Conservation (phyloP, 2,329 filamentous ascomycete genomes). For the Lizonia empirigonia region DNA sequence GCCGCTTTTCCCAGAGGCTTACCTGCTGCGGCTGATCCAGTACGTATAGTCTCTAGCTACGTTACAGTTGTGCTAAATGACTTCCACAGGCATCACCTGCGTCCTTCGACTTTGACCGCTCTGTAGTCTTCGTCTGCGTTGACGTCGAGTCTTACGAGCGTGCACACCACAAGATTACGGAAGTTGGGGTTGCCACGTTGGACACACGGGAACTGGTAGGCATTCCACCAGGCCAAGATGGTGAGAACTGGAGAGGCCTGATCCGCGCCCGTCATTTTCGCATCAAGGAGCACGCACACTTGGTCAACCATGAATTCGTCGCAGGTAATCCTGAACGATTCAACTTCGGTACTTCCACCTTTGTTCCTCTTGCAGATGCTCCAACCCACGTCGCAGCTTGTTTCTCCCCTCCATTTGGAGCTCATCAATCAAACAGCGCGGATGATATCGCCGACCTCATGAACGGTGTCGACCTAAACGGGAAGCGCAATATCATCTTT, state of each 20-base stretch:
- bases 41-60: background rate
- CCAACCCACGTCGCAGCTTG: constrained; percentile 57
- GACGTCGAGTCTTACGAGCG: constrained; percentile 84
- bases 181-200: constrained; percentile 82
- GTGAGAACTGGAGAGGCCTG: constrained; percentile 67
- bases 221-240: constrained; percentile 65
- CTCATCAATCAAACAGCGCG: constrained; percentile 11
- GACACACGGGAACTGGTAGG: constrained; percentile 68
- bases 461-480: constrained; percentile 23
- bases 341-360: constrained; percentile 71
- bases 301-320: constrained; percentile 72
- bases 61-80: background rate
- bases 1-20: background rate
- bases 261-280: constrained; percentile 78
- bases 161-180: constrained; percentile 71
- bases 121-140: constrained; percentile 73
- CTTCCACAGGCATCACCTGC: constrained; percentile 15
- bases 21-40: constrained; percentile 24
- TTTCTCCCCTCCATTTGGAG: constrained; percentile 63
- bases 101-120: constrained; percentile 51
- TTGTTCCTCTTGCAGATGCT: constrained; percentile 55
- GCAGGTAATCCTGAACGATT: constrained; percentile 75
- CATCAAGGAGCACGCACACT: constrained; percentile 69
- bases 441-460: constrained; percentile 1
- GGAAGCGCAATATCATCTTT: constrained; percentile 68